Conservation (phyloP, 768 basidiomycete genomes). For the Asterophora lycoperdoides region DNA sequence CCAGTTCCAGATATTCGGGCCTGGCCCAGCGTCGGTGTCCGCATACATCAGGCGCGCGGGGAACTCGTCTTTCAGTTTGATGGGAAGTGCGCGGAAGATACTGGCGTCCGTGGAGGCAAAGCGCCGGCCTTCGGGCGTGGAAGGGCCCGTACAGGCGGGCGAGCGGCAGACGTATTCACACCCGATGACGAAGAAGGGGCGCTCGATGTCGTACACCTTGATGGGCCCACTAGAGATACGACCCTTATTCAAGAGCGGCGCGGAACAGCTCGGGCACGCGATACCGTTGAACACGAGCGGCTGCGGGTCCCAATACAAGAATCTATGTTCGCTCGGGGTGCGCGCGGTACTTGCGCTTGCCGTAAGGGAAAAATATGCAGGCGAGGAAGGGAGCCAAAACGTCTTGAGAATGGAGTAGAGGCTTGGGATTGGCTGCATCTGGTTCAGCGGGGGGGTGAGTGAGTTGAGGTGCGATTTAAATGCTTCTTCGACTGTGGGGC, state of each 20-base stretch:
- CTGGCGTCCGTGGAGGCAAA: slow-evolving; percentile 71
- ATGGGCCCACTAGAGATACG: slow-evolving; percentile 71
- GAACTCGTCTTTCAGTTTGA: slow-evolving; percentile 68
- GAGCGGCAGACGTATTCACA: slow-evolving; percentile 72
- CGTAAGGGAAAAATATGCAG: slow-evolving; percentile 71
- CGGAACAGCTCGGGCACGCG: slow-evolving; percentile 61
- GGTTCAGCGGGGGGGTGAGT: slow-evolving; percentile 45
- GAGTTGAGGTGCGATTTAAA: slow-evolving; percentile 75
- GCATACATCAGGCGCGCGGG: slow-evolving; percentile 59
- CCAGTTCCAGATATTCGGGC: slow-evolving; percentile 71
- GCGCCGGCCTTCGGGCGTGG: slow-evolving; percentile 51
- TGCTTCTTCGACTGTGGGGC: slow-evolving; percentile 68
- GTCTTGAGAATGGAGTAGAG: slow-evolving; percentile 77
- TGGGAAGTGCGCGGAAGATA: slow-evolving; percentile 66
- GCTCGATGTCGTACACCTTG: slow-evolving; percentile 76
- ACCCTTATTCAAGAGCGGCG: slow-evolving; percentile 60
- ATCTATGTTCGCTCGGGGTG: slow-evolving; percentile 68
- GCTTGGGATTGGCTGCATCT: slow-evolving; percentile 55
- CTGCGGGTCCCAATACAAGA: slow-evolving; percentile 86
- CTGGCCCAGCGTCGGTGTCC: slow-evolving; percentile 54
- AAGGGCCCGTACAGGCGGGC: slow-evolving; percentile 38
- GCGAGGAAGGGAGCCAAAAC: slow-evolving; percentile 80
- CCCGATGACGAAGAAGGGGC: slow-evolving; percentile 81
- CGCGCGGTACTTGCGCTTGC: slow-evolving; percentile 66
- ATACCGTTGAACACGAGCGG: slow-evolving; percentile 82